Evolutionary conservation across 495 filamentous ascomycete genomes (phyloP).

Genomic region (Hyaloscypha bicolor): DNA sequence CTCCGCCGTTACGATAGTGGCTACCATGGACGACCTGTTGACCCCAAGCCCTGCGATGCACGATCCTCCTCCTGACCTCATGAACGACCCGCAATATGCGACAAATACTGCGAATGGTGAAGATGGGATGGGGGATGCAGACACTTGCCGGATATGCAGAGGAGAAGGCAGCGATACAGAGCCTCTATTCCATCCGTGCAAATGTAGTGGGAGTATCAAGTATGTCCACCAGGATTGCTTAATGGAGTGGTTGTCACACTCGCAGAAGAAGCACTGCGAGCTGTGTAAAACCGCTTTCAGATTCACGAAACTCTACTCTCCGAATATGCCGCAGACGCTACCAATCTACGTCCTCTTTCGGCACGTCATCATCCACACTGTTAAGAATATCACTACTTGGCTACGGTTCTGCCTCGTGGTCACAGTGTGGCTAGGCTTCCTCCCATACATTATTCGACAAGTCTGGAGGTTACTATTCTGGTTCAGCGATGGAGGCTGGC

Average conservation of each 20-base stretch:
- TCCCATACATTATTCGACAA: slow-evolving; percentile 89
- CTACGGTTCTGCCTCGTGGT: slow-evolving; percentile 74
- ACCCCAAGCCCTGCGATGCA: not conserved
- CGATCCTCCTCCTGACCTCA: slow-evolving; percentile 51
- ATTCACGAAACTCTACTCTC: slow-evolving; percentile 96
- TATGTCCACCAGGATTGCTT: slow-evolving; percentile 96
- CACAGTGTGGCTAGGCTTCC: slow-evolving; percentile 83
- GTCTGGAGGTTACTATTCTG: slow-evolving; percentile 94
- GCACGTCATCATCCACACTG: slow-evolving; percentile 70
- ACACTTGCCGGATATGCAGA: slow-evolving; percentile 94
- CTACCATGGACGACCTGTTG: slow-evolving; percentile 14
- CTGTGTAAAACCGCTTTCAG: slow-evolving; percentile 97
- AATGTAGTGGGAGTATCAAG: slow-evolving; percentile 98
- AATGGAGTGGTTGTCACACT: slow-evolving; percentile 97
- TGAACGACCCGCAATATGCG: slow-evolving; percentile 65
- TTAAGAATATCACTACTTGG: slow-evolving; percentile 74
- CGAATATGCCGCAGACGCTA: slow-evolving; percentile 83
- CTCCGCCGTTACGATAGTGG: not conserved
- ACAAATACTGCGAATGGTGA: slow-evolving; percentile 33
- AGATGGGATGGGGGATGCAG: slow-evolving; percentile 51
- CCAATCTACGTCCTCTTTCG: slow-evolving; percentile 78
- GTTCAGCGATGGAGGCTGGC: slow-evolving; percentile 89
- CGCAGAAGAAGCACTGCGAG: slow-evolving; percentile 98
- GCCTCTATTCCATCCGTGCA: slow-evolving; percentile 95
- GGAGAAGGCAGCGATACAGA: slow-evolving; percentile 84